Evolutionary conservation across 2,329 filamentous ascomycete genomes (phyloP), one percentile per base, ranked within the genome.

Genomic region (Exophiala viscosa): DNA sequence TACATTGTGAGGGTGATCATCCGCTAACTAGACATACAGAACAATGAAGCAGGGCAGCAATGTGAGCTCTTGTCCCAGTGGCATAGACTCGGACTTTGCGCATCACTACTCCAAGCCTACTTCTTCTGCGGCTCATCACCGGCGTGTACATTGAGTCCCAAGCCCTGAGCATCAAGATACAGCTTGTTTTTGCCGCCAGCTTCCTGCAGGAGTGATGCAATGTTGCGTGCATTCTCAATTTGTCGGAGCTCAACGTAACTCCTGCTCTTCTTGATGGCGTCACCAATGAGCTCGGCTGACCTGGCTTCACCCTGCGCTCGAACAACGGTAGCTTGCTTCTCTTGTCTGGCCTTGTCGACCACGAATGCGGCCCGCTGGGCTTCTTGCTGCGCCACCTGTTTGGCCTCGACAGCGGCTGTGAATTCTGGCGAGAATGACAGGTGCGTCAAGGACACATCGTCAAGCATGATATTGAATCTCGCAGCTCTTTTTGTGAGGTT

Each of bases 251-350:
- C 93, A 60, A 99, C 84, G 72, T 99, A 99, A 61, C 90, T 87
- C 76, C 91, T 87, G 78, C 82, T 95, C 87, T 97, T 99, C 88
- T 97, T 99, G 84, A 99, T 95, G 57, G 93, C 93, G 48, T 99
- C 93, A 73, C 93, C 93, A 67, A 99, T 96, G 60, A 99, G 85
- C 76, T 99, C 91, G 42, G 93, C 93, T 35, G 93, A 97, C 62
- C 93, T 88, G 45, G 93, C 93, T 77, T 99, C 93, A 90, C 93
- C 93, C 84, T 97, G 93, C 3, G 93, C 93, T 75, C 90, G 90
- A 69, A 99, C 93, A 50, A 99, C 90, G 78, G 91, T 96, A 65
- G 93, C 93, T 76, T 99, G 93, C 81, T 99, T 99, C 82, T 99
- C 93, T 76, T 99, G 93, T 63, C 93, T 86, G 48, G 93, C 93